Percentiles rank a stretch among this genome's conserved stretches.
Evolutionary conservation across 1,284 basidiomycete species (phyloP).

Genomic region (Pulchroboletus neoregius): DNA sequence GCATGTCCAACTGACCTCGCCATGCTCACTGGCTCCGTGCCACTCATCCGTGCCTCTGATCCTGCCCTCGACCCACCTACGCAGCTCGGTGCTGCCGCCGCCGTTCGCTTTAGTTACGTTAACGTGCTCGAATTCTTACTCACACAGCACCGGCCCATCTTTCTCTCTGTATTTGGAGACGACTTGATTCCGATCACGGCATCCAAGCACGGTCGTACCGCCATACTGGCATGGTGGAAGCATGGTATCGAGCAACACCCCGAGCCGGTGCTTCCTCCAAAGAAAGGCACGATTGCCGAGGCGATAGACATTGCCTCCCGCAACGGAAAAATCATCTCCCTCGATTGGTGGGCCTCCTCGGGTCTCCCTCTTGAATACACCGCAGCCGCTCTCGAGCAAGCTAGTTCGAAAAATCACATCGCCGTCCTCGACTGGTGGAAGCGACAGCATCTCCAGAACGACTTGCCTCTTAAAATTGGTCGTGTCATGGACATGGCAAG

Average conservation of each 20-base stretch:
- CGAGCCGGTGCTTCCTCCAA: conserved; percentile 51
- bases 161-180: conserved; percentile 53
- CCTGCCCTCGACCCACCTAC: conserved; percentile 57
- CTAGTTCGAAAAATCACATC: conserved; percentile 69
- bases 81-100: conserved; percentile 58
- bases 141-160: conserved; percentile 58
- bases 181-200: conserved; percentile 72
- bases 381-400: conserved; percentile 70
- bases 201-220: conserved; percentile 64
- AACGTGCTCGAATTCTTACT: conserved; percentile 70
- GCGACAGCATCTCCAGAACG: conserved; percentile 39
- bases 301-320: conserved; percentile 71
- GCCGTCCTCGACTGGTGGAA: conserved; percentile 80
- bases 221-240: conserved; percentile 80
- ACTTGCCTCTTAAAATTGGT: conserved; percentile 69
- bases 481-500: conserved; percentile 78
- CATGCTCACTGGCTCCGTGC: conserved; percentile 60
- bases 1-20: conserved; percentile 66
- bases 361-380: conserved; percentile 63
- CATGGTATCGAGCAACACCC: conserved; percentile 56
- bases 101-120: conserved; percentile 71
- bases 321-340: conserved; percentile 58
- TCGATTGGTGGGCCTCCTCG: conserved; percentile 68
- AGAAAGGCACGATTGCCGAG: conserved; percentile 50
- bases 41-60: conserved; percentile 54